Conservation (phyloP, 2,329 filamentous ascomycete genomes). For the Fusarium haematococcum region DNA sequence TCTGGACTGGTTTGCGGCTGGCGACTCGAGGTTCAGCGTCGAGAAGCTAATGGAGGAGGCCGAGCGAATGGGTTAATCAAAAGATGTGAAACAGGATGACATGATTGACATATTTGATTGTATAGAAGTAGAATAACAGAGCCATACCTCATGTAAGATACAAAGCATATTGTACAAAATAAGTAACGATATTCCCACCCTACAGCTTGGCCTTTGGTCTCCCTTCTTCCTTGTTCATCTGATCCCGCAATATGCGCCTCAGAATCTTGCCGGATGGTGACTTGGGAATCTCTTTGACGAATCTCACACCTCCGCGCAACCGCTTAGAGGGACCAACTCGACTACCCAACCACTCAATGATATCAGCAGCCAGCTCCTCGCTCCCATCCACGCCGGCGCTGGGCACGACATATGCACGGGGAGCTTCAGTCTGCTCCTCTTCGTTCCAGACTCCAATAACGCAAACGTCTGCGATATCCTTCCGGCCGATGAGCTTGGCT, state of each 20-base stretch:
- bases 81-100: background rate
- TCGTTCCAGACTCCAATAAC: slow-evolving; percentile 72
- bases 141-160: slow-evolving; percentile 28
- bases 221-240: slow-evolving; percentile 51
- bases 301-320: slow-evolving; percentile 77
- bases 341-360: slow-evolving; percentile 57
- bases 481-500: slow-evolving; percentile 57
- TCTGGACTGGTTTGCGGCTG: slow-evolving; percentile 83
- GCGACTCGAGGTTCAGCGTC: slow-evolving; percentile 83
- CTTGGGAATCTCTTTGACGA: slow-evolving; percentile 77
- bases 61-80: slow-evolving; percentile 74
- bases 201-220: slow-evolving; percentile 52
- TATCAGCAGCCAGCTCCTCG: slow-evolving; percentile 50
- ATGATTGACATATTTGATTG: background rate
- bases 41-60: slow-evolving; percentile 90
- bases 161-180: slow-evolving; percentile 14
- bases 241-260: slow-evolving; percentile 61
- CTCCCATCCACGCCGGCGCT: slow-evolving; percentile 51
- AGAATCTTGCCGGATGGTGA: slow-evolving; percentile 68
- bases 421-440: slow-evolving; percentile 74
- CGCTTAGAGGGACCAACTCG: slow-evolving; percentile 75
- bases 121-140: background rate
- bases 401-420: slow-evolving; percentile 60
- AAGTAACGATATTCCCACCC: background rate
- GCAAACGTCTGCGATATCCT: slow-evolving; percentile 68